These are phyloP conservation scores for Astrothelium subdiscretum DNA, from an alignment of 495 filamentous ascomycete genomes.

Conservation along the genomic window DNA sequence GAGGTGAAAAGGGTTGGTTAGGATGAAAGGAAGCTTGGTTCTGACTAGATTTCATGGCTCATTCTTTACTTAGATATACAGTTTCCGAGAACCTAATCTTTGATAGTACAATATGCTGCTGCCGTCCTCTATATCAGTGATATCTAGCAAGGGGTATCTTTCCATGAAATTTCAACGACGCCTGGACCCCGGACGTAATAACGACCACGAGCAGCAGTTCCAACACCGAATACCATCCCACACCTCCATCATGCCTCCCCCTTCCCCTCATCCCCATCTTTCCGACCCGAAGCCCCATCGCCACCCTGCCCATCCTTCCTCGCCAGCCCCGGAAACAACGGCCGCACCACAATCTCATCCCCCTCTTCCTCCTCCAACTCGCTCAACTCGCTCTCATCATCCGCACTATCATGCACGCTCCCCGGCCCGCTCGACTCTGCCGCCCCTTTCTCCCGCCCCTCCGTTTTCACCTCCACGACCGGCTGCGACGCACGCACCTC, in stretches of 20 bases:
- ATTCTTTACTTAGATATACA: too few species aligned
- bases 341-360: conserved; percentile 18
- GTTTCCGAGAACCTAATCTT: too few species aligned
- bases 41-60: too few species aligned
- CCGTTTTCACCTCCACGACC: conserved; percentile 18
- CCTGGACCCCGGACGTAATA: too few species aligned
- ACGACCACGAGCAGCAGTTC: too few species aligned
- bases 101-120: background rate
- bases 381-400: conserved; percentile 72
- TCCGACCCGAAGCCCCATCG: background rate
- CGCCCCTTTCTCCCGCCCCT: conserved; percentile 17
- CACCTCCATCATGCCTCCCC: background rate
- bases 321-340: conserved; percentile 30
- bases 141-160: background rate
- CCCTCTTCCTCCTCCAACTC: conserved; percentile 44
- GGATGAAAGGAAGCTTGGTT: too few species aligned
- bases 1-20: background rate
- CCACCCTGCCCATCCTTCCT: conserved; percentile 6
- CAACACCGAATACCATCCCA: background rate
- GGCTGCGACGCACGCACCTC: conserved; percentile 13
- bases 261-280: background rate
- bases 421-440: conserved; percentile 38
- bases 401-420: conserved; percentile 61
- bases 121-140: background rate
- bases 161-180: too few species aligned